These are phyloP conservation scores for Gloeopeniophorella convolvens DNA, from an alignment of 768 basidiomycete species.

Conservation along the genomic window DNA sequence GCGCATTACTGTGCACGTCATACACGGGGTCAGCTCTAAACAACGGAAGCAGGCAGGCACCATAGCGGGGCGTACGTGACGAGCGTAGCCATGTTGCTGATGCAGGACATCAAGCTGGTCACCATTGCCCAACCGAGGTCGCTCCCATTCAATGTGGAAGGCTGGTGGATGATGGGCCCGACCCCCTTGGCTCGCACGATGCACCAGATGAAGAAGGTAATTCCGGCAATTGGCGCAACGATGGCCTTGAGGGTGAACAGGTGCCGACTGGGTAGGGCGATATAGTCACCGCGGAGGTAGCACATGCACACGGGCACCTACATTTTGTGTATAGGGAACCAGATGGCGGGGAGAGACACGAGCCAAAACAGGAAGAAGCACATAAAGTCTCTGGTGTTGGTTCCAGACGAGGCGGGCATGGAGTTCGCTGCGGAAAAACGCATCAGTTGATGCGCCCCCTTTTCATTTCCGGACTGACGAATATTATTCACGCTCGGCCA, in stretches of 20 bases:
- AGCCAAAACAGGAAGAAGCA: conserved; percentile 88
- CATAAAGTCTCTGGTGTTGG: conserved; percentile 66
- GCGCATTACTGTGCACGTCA: conserved; percentile 47
- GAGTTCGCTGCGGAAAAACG: conserved; percentile 45
- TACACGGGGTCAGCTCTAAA: conserved; percentile 1
- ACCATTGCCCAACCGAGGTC: conserved; percentile 74
- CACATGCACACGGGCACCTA: conserved; percentile 30
- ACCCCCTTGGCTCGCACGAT: conserved; percentile 73
- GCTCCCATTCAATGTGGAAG: conserved; percentile 55
- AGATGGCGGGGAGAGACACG: conserved; percentile 70
- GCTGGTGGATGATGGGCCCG: conserved; percentile 65
- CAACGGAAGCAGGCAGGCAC: conserved; percentile 7
- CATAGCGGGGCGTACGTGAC: conserved; percentile 42
- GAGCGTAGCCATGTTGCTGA: conserved; percentile 74
- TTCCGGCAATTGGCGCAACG: conserved; percentile 61
- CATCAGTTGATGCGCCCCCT: not conserved
- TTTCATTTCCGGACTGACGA: conserved; percentile 36
- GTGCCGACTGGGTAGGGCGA: conserved; percentile 45
- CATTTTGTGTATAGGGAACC: conserved; percentile 81
- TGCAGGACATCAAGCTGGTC: conserved; percentile 64
- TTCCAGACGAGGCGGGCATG: conserved; percentile 68
- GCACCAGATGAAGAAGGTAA: conserved; percentile 72
- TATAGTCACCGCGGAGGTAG: conserved; percentile 9
- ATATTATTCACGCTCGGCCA: conserved; percentile 68
- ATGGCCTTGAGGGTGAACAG: conserved; percentile 76